Base-by-base conservation (phyloP, 192 early-diverging fungal species). In the Coemansia sp. region DNA sequence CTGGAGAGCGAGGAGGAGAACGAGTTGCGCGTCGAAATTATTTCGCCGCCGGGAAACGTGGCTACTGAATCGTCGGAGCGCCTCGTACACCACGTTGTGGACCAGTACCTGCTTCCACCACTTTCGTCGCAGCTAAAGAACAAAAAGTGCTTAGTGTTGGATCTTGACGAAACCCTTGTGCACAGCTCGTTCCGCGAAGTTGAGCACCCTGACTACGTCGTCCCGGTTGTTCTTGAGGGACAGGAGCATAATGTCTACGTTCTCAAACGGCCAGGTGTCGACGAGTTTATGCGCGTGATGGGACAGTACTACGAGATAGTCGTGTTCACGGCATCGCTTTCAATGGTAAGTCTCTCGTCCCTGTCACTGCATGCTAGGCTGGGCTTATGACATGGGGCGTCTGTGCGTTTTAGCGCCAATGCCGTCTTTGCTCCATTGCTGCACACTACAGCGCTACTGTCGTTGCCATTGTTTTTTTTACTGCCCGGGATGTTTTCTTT, bases 121-220 rank as follows among this genome's bases (percentile, higher is more conserved):
- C 78, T 93, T 35, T 80, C 78, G 23, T 70, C 80, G 8, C 78
- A 82, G 50, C 85, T 91, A 51, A 47, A 49, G 32, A 86, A 88
- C 5, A 84, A 83, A 65, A 98, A 97, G 63, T 94, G 92, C 58
- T 80, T 98, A 25, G 95, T 98, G 14, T 82, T 98, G 31, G 95
- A 98, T 77, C 78, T 96, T 55, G 95, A 98, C 78, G 95, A 98
- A 60, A 98, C 95, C 0, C 82, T 98, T 11, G 92, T 98, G 18
- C 95, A 98, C 70, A 91, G 88, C 70, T 94, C 92, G 17, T 97
- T 98, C 82, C 68, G 73, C 22, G 79, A 81, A 27, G 84, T 88
- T 4, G 76, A 85, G 26, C 77, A 91, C 35, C 85, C 94, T 6
- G 95, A 96, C 65, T 96, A 87, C 56, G 79, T 94, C 22, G 90